Percentiles rank a stretch among this genome's conserved stretches.
Evolutionary conservation across 345 rosid genomes (phyloP).

Genomic region (Populus nigra): DNA sequence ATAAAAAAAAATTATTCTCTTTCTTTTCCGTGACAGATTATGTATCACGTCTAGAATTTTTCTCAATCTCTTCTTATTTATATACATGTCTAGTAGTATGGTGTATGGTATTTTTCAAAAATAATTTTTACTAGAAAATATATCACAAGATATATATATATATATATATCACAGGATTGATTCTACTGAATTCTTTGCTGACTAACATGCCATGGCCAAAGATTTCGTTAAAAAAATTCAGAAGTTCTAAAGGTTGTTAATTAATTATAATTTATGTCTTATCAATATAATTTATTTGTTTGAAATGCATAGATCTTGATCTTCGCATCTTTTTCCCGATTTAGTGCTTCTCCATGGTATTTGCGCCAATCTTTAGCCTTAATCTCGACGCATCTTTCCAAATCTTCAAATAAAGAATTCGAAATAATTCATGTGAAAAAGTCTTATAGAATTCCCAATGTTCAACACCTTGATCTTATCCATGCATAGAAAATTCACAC

Average conservation of each 20-base stretch:
- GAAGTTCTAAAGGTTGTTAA: not conserved
- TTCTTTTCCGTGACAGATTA: no score
- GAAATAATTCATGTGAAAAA: no score
- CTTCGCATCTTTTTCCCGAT: not conserved
- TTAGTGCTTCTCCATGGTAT: not conserved
- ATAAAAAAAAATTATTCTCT: no score
- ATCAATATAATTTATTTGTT: not conserved
- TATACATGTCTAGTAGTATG: no score
- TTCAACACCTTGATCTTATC: not conserved
- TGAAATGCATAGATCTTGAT: not conserved
- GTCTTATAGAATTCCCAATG: not conserved
- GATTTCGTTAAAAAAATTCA: no score
- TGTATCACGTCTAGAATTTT: no score
- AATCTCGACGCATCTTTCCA: not conserved
- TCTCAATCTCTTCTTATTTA: no score
- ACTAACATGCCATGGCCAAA: not conserved
- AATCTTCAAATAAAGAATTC: not conserved
- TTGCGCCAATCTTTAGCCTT: no score
- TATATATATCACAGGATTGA: no score
- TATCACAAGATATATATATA: no score
- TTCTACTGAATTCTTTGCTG: no score
- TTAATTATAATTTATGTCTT: not conserved
- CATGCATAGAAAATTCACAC: not conserved
- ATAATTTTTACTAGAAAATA: no score
- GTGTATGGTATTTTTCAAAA: accelerated